Percentiles rank a stretch among this genome's conserved stretches.
These are phyloP conservation scores for Cladochytrium replicatum DNA, from an alignment of 192 early-diverging fungal species.

Conservation along the genomic window DNA sequence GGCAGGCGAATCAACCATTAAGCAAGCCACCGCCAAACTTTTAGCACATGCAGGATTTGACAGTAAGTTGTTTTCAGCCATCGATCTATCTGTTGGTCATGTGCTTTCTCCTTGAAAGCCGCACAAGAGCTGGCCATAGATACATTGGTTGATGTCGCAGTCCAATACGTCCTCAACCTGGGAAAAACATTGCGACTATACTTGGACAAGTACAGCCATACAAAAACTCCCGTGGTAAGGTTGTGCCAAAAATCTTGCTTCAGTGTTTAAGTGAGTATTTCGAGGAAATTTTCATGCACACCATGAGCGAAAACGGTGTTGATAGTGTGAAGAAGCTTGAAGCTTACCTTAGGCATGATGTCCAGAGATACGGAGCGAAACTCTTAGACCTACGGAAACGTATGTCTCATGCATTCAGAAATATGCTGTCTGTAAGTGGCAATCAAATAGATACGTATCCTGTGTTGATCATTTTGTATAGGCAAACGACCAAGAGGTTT, in stretches of 20 bases:
- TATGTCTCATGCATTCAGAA: slow-evolving; percentile 62
- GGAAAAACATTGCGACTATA: slow-evolving; percentile 74
- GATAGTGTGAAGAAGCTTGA: slow-evolving; percentile 56
- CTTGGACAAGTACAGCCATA: slow-evolving; percentile 58
- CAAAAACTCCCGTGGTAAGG: slow-evolving; percentile 64
- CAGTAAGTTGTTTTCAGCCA: slow-evolving; percentile 21
- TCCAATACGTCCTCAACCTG: slow-evolving; percentile 72
- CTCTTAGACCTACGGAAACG: slow-evolving; percentile 67
- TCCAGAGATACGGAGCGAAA: slow-evolving; percentile 59
- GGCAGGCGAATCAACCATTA: slow-evolving; percentile 48
- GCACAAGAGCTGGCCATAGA: slow-evolving; percentile 51
- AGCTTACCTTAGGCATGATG: slow-evolving; percentile 69
- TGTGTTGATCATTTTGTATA: background rate
- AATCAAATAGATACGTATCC: too few species aligned
- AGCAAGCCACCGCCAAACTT: slow-evolving; percentile 53
- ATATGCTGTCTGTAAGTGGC: slow-evolving; percentile 35
- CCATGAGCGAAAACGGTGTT: slow-evolving; percentile 77
- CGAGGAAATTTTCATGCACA: slow-evolving; percentile 71
- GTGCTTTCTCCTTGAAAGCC: slow-evolving; percentile 5
- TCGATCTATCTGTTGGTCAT: background rate
- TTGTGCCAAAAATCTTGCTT: slow-evolving; percentile 1
- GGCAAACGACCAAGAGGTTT: slow-evolving; percentile 20
- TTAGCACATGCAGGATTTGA: slow-evolving; percentile 88
- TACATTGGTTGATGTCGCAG: slow-evolving; percentile 66
- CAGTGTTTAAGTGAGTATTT: background rate